Evolutionary conservation across 2,329 filamentous ascomycete species (phyloP).

Genomic region (Pseudogymnoascus sp.): DNA sequence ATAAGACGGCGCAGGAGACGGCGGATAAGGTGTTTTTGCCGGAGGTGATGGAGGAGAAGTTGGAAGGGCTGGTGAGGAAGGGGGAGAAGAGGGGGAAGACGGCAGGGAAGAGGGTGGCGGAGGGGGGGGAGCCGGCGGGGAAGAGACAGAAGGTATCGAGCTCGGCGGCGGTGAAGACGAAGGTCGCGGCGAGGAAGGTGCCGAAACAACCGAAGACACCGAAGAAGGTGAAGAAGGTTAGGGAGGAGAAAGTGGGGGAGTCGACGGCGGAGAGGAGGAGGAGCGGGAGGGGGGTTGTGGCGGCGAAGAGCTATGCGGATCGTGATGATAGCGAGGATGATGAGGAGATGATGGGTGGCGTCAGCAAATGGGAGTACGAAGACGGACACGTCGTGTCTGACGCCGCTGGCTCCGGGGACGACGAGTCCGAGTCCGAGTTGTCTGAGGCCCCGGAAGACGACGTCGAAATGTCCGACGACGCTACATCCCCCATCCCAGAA

Average conservation of each 20-base stretch:
- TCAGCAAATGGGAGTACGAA: conserved; percentile 29
- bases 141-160: conserved; percentile 20
- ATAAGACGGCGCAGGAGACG: conserved; percentile 73
- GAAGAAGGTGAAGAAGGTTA: conserved; percentile 22
- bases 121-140: conserved; percentile 11
- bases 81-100: conserved; percentile 49
- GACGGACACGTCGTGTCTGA: conserved; percentile 29
- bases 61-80: conserved; percentile 57
- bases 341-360: conserved; percentile 30
- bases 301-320: conserved; percentile 28
- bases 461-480: conserved; percentile 21
- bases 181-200: conserved; percentile 19
- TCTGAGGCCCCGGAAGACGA: conserved; percentile 18
- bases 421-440: conserved; percentile 29
- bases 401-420: conserved; percentile 26
- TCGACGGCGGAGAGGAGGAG: conserved; percentile 24
- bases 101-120: not conserved
- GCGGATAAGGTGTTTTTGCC: conserved; percentile 79
- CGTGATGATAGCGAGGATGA: conserved; percentile 34
- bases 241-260: conserved; percentile 7
- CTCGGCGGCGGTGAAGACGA: conserved; percentile 20
- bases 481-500: not conserved
- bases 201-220: conserved; percentile 20
- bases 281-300: conserved; percentile 32
- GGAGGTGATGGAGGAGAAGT: conserved; percentile 62